Base-by-base conservation (phyloP, 106 monocot species). In the Dendrobium chrysotoxum region DNA sequence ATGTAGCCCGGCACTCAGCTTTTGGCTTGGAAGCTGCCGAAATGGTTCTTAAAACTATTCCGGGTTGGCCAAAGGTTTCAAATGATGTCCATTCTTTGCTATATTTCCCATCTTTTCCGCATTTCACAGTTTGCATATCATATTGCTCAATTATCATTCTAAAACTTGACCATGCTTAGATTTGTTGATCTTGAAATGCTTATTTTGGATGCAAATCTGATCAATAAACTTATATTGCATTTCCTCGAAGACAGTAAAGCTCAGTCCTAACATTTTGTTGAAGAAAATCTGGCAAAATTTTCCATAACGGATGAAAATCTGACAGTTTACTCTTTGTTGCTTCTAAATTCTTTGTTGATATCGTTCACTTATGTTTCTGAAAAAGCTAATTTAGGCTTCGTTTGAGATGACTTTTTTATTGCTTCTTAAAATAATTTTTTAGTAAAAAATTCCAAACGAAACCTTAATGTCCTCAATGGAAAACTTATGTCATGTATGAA, bases 21-120 rank as follows among this genome's bases (percentile, higher is more conserved):
- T 95, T 95, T 79, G 95, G 95, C 35, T 21, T 88, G 81, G 80
- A 89, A 82, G 90, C 92, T 44, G 92, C 95, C 47, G 83, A 85
- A 81, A 81, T 95, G 86, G 92, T 89, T 86, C 66, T 89, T 26
- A 58, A 11, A 74, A 81, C 70, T 85, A 79, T 89, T 55, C 80
- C 80, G 61, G 28, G 53, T 76, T 88, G 87, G 83, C 90, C 87
- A 31, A 75, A 92, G 95, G 95, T 95, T 17, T 54, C 76, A 4
- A 77, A 55, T 53, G 28, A 10, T 76, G 65, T 21, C 25, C 47
- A 47, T 76, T 40, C 47, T 47, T 45, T 47, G 2, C 23, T 50
- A 16, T 28, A 47, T 2, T 76, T 76, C 47, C 74, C 13, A 35
- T 70, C 0, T 70, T 13, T 31, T 12, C 70, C 35, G 28, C 25